Evolutionary conservation across 495 filamentous ascomycete species (phyloP).

Genomic region (Aspergillus nanangensis): DNA sequence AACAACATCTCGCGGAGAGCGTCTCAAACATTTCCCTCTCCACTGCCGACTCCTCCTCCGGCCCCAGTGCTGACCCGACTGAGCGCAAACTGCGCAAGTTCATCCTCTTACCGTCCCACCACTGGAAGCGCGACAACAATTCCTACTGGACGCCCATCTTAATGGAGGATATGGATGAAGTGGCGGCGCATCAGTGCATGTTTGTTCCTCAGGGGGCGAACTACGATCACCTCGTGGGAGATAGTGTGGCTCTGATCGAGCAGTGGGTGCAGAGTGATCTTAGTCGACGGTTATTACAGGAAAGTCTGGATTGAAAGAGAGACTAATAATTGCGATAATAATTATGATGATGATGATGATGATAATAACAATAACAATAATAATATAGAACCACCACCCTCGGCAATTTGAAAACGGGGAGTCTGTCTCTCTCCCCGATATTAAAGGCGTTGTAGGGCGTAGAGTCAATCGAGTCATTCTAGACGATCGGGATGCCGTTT

Average conservation of each 20-base stretch:
- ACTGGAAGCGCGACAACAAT: background rate
- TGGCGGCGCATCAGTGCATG: slow-evolving; percentile 74
- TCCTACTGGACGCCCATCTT: slow-evolving; percentile 11
- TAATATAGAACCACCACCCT: no score
- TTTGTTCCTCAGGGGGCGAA: slow-evolving; percentile 57
- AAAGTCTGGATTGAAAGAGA: background rate
- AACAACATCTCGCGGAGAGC: no score
- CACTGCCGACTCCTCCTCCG: background rate
- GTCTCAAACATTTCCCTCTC: background rate
- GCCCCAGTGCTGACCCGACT: background rate
- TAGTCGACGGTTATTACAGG: slow-evolving; percentile 1
- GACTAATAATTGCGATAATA: background rate
- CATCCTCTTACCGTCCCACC: slow-evolving; percentile 2
- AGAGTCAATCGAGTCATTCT: no score
- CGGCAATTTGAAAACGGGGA: no score
- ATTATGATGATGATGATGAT: no score
- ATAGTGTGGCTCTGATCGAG: slow-evolving; percentile 25
- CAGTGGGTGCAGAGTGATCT: slow-evolving; percentile 8
- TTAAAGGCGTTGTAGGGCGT: no score
- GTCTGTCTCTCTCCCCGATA: no score
- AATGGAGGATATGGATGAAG: slow-evolving; percentile 63
- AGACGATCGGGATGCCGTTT: no score
- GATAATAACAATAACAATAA: no score
- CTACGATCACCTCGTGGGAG: slow-evolving; percentile 69
- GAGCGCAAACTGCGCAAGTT: background rate